A percentile compares a stretch with the other conserved stretches of the same genome.
Conservation (phyloP, 1,284 basidiomycete species). For the Ustilago shanxiensis region DNA sequence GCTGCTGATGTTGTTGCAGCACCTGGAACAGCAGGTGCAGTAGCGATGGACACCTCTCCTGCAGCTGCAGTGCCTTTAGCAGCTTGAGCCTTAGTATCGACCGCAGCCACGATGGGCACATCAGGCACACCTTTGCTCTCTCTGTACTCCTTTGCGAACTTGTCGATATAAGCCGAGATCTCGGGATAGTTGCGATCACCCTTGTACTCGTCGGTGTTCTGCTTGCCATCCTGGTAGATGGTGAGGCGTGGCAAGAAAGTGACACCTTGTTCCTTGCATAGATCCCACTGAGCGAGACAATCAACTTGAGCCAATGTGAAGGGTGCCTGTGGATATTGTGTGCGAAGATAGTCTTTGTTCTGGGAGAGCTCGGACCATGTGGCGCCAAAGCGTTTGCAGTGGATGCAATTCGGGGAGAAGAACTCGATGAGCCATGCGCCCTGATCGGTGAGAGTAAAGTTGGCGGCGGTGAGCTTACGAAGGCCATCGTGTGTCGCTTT, state of each 20-base stretch:
- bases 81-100: conserved; percentile 3
- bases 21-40: conserved; percentile 7
- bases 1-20: conserved; percentile 6
- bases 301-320: conserved; percentile 67
- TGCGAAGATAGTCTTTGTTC: conserved; percentile 75
- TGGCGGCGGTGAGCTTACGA: conserved; percentile 54
- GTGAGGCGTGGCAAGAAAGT: conserved; percentile 51
- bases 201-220: conserved; percentile 46
- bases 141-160: conserved; percentile 52
- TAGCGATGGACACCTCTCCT: conserved; percentile 6
- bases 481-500: conserved; percentile 52
- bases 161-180: conserved; percentile 59
- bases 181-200: conserved; percentile 59
- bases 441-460: conserved; percentile 56
- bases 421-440: conserved; percentile 68
- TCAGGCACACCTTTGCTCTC: conserved; percentile 45
- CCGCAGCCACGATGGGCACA: conserved; percentile 12
- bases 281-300: conserved; percentile 56
- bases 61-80: conserved; percentile 15
- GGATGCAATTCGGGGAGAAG: conserved; percentile 79
- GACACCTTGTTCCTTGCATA: conserved; percentile 63
- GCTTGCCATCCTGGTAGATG: conserved; percentile 62
- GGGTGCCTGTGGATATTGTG: conserved; percentile 68
- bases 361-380: conserved; percentile 81
- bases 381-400: conserved; percentile 82